Base-by-base conservation (phyloP, 768 basidiomycete genomes). In the Mycena vulgaris region DNA sequence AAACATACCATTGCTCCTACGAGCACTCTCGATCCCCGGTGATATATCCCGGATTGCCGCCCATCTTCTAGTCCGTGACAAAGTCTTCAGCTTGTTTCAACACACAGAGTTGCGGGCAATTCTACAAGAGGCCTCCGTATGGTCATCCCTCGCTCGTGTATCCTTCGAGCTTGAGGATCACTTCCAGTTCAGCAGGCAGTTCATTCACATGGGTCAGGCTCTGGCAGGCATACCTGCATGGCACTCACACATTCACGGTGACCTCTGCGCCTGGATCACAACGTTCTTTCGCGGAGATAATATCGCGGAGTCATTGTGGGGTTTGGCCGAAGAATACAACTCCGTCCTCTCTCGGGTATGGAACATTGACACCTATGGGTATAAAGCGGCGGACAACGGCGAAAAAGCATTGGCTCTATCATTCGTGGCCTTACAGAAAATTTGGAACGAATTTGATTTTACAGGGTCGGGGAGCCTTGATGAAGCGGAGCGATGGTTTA, bases 201-300 rank as follows among this genome's bases (percentile, higher is more conserved):
- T n/a, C 10, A 30, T 64, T 8, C 9, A 9, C 8, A 25, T 56
- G 4, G 63, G 63, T 1, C 19, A 55, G 17, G 10, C 30, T 25
- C 39, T 64, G 3, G 30, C n/a, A n/a, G 16, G 10, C 2, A 55
- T 47, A 23, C 40, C 63, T 17, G 30, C 13, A 28, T 55, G 63
- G 63, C 40, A 47, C 0, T n/a, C 63, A 31, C 31, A 31, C 23
- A 55, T 64, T 23, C 28, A 23, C 2, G n/a, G 42, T 10, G 63
- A 64, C 10, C 52, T 64, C n/a, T 35, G 49, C 40, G 27, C 40
- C 17, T 64, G 63, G 63, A 64, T 64, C n/a, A 45, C 52, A 3
- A 55, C n/a, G 30, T 64, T 63, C 30, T 64, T 55, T 35, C 30
- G 23, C 13, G n/a, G n/a, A n/a, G n/a, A n/a, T n/a, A n/a, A n/a